Evolutionary conservation across 257 asterid species (phyloP).

Genomic region (Gentiana dahurica): DNA sequence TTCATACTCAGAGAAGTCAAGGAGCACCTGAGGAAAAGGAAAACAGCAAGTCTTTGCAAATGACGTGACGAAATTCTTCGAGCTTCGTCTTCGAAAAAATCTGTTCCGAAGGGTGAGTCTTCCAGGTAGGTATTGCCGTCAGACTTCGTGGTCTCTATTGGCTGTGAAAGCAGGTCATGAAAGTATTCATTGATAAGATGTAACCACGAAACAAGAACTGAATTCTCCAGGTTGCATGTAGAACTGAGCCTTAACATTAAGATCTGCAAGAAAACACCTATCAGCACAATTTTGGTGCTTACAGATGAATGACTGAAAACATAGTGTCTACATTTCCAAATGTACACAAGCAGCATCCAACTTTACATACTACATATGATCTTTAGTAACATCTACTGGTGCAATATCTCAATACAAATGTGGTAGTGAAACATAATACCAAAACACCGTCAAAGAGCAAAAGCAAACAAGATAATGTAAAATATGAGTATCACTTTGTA

Average conservation of each 20-base stretch:
- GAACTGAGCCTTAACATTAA: slow-evolving; percentile 63
- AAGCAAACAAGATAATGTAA: background rate
- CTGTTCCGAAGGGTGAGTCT: slow-evolving; percentile 67
- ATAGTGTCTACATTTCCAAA: background rate
- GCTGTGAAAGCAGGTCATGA: slow-evolving; percentile 45
- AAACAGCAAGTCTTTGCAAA: slow-evolving; percentile 59
- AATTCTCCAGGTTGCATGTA: slow-evolving; percentile 24
- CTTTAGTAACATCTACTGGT: background rate
- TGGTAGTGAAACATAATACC: no score
- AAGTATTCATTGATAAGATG: slow-evolving; percentile 53
- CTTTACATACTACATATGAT: background rate
- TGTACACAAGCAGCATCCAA: background rate
- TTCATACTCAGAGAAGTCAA: slow-evolving; percentile 27
- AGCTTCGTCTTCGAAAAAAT: slow-evolving; percentile 24
- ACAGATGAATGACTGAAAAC: background rate
- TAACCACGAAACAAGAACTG: slow-evolving; percentile 45
- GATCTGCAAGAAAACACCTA: slow-evolving; percentile 35
- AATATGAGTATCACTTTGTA: background rate
- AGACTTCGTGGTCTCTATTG: slow-evolving; percentile 31
- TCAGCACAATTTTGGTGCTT: slow-evolving; percentile 7
- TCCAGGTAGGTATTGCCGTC: slow-evolving; percentile 38
- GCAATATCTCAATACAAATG: background rate
- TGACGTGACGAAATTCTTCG: slow-evolving; percentile 32
- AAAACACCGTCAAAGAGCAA: background rate
- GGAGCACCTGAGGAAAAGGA: slow-evolving; percentile 65